A percentile compares a stretch with the other conserved stretches of the same genome.
Evolutionary conservation across 2,329 filamentous ascomycete genomes (phyloP).

Genomic region (Hirsutella minnesotensis): DNA sequence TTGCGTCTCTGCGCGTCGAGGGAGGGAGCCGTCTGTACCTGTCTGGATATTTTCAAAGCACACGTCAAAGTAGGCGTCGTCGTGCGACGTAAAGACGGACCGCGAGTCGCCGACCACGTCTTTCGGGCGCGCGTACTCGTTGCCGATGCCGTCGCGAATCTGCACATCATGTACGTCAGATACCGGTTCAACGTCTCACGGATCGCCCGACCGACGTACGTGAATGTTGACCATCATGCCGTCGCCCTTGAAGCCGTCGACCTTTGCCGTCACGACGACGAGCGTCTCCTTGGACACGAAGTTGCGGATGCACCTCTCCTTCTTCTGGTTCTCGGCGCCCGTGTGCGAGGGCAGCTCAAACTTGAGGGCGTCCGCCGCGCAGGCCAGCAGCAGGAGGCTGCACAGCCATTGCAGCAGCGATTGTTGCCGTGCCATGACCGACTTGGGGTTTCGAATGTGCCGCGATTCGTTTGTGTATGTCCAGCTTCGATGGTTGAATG

Average conservation of each 20-base stretch:
- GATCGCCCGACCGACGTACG: slow-evolving; percentile 37
- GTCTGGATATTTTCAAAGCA: slow-evolving; percentile 84
- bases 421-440: slow-evolving; percentile 34
- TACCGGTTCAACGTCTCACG: not conserved
- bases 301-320: slow-evolving; percentile 89
- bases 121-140: slow-evolving; percentile 86
- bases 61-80: slow-evolving; percentile 87
- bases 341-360: slow-evolving; percentile 75
- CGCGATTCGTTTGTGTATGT: not conserved
- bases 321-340: slow-evolving; percentile 37
- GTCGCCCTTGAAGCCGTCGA: slow-evolving; percentile 79
- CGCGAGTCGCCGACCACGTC: slow-evolving; percentile 87
- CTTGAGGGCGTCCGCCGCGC: slow-evolving; percentile 61
- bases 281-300: slow-evolving; percentile 87
- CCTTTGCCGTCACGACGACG: slow-evolving; percentile 86
- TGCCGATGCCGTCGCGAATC: slow-evolving; percentile 92
- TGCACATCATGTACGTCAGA: slow-evolving; percentile 23
- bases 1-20: not conserved
- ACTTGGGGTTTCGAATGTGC: slow-evolving; percentile 1
- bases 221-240: slow-evolving; percentile 91
- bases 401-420: slow-evolving; percentile 46
- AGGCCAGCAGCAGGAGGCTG: slow-evolving; percentile 43
- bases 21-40: slow-evolving; percentile 39
- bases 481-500: too few species aligned
- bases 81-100: slow-evolving; percentile 86